Conservation (phyloP, 75 land plant genomes). For the Sequoiadendron giganteum region DNA sequence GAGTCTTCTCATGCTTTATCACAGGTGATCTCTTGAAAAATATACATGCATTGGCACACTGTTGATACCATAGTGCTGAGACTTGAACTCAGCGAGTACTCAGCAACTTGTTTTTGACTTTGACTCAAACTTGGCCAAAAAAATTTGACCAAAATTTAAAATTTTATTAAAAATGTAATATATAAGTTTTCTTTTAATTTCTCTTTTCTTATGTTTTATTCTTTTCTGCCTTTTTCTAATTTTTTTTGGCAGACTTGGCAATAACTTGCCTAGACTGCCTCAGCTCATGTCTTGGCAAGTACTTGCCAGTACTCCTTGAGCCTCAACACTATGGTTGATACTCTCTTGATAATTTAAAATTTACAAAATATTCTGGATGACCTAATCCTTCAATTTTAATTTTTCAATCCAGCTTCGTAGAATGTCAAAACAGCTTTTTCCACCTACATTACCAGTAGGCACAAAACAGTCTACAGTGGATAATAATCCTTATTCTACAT, state of each 20-base stretch:
- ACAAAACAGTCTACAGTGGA: slow-evolving; percentile 32
- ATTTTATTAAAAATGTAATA: too few species aligned
- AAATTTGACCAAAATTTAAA: too few species aligned
- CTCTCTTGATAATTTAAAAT: neutral
- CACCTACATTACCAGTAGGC: slow-evolving; percentile 45
- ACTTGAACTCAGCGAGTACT: neutral
- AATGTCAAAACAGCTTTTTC: slow-evolving; percentile 27
- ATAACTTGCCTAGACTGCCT: too few species aligned
- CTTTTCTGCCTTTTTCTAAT: too few species aligned
- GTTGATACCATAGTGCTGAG: neutral
- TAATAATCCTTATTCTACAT: slow-evolving; percentile 7
- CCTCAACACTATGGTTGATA: neutral
- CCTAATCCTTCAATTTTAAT: neutral
- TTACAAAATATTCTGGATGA: neutral
- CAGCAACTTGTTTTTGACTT: neutral
- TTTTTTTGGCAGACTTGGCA: too few species aligned
- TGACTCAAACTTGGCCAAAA: neutral
- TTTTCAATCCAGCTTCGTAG: slow-evolving; percentile 31
- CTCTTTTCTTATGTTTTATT: too few species aligned
- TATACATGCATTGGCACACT: slow-evolving; percentile 13
- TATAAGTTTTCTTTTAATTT: too few species aligned
- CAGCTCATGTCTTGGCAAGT: too few species aligned
- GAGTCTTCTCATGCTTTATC: slow-evolving; percentile 16
- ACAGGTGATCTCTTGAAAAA: slow-evolving; percentile 26
- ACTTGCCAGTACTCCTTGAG: too few species aligned